Percentiles rank a stretch among this genome's conserved stretches.
Conservation (phyloP, 108 stramenopile species). For the Pseudonitzschia delicatissima region DNA sequence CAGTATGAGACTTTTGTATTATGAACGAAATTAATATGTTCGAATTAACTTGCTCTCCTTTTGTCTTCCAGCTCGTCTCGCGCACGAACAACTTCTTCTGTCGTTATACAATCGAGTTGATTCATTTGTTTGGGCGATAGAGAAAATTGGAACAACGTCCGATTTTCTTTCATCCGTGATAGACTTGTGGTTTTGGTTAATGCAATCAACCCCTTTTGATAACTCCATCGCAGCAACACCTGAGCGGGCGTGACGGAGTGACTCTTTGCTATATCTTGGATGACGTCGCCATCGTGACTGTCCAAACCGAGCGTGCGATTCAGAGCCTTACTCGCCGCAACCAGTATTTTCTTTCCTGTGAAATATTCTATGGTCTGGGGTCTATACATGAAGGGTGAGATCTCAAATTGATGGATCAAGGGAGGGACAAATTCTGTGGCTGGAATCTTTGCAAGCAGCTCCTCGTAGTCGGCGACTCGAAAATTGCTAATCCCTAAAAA, state of each 20-base stretch:
- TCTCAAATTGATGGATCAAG: constrained; percentile 63
- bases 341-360: constrained; percentile 35
- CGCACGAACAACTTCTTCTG: constrained; percentile 22
- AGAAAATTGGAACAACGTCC: constrained; percentile 54
- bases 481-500: constrained; percentile 69
- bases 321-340: constrained; percentile 64
- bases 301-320: constrained; percentile 57
- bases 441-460: constrained; percentile 44
- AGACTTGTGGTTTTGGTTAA: constrained; percentile 67
- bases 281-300: too few relatives aligned
- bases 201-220: constrained; percentile 73
- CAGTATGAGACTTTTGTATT: too few relatives aligned
- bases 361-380: constrained; percentile 59
- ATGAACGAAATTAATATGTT: too few relatives aligned
- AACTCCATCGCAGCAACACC: constrained; percentile 82
- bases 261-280: constrained; percentile 9
- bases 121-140: constrained; percentile 70
- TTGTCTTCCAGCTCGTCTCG: constrained; percentile 36
- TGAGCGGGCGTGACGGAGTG: constrained; percentile 70
- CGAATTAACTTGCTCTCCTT: constrained; percentile 21
- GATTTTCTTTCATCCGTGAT: constrained; percentile 75
- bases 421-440: constrained; percentile 33
- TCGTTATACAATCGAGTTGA: constrained; percentile 62
- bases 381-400: constrained; percentile 63
- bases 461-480: constrained; percentile 47